Conservation (phyloP, 768 basidiomycete genomes). For the Trametes elegans region DNA sequence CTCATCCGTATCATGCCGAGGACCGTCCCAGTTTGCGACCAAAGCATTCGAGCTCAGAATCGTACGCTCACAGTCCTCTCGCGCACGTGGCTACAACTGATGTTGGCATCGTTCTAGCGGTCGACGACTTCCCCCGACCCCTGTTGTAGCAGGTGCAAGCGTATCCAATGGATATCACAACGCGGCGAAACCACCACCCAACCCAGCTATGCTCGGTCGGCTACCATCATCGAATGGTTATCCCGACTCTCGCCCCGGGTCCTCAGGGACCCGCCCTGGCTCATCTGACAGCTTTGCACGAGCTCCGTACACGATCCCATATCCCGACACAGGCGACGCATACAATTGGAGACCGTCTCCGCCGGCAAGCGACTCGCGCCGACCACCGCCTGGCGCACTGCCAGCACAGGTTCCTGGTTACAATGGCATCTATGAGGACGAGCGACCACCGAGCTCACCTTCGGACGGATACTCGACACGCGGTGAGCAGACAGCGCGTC, state of each 20-base stretch:
- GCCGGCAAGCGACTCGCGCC: constrained; percentile 16
- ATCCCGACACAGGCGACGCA: constrained; percentile 14
- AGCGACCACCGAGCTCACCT: constrained; percentile 21
- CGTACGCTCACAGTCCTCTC: constrained; percentile 24
- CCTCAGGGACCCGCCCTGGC: constrained; percentile 16
- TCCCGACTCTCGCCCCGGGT: constrained; percentile 18
- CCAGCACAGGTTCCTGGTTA: constrained; percentile 29
- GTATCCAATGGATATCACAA: constrained; percentile 19
- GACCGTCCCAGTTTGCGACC: constrained; percentile 4
- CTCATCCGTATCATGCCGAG: constrained; percentile 17
- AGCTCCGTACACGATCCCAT: constrained; percentile 23
- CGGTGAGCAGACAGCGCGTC: constrained; percentile 5
- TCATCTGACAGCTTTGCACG: constrained; percentile 16
- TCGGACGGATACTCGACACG: constrained; percentile 23
- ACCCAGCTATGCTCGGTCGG: constrained; percentile 14
- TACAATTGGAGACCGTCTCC: constrained; percentile 10
- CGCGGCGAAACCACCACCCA: constrained; percentile 12
- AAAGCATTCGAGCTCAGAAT: constrained; percentile 22
- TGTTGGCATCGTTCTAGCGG: not conserved
- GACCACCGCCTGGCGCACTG: constrained; percentile 28
- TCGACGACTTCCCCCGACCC: constrained; percentile 22
- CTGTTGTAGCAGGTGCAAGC: not conserved
- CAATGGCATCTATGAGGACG: constrained; percentile 18
- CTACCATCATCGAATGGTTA: constrained; percentile 18
- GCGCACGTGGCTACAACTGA: not conserved